phyloP scores from a whole-genome alignment of 1,284 basidiomycete species.

The Phlebopus sp. region DNA sequence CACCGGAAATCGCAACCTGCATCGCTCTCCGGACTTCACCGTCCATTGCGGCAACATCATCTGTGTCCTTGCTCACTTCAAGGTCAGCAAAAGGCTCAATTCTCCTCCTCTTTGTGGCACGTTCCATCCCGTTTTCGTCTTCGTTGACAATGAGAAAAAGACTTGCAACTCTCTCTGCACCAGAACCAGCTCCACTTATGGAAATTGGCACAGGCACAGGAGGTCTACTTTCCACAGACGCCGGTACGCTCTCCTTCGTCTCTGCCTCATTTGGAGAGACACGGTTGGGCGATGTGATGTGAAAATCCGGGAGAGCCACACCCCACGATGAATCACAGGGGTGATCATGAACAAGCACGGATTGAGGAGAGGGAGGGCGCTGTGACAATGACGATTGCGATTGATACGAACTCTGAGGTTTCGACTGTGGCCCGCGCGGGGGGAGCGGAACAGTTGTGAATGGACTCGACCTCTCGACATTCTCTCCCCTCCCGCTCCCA shows the following conservation, averaged over 20 bases:
- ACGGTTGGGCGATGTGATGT: constrained; percentile 3
- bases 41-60: neutral
- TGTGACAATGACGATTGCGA: constrained; percentile 1
- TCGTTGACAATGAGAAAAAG: constrained; percentile 56
- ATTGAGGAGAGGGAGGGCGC: neutral
- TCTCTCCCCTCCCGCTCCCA: neutral
- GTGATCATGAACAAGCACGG: neutral
- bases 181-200: constrained; percentile 3
- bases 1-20: constrained; percentile 6
- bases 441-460: constrained; percentile 42
- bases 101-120: constrained; percentile 51
- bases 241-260: constrained; percentile 19
- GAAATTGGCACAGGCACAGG: constrained; percentile 28
- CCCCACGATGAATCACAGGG: neutral
- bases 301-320: constrained; percentile 14
- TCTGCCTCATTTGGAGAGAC: constrained; percentile 3
- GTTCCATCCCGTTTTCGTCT: constrained; percentile 52
- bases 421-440: constrained; percentile 21
- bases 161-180: constrained; percentile 35
- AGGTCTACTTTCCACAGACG: constrained; percentile 14
- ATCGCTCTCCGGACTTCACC: neutral
- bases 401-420: constrained; percentile 2
- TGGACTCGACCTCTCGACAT: constrained; percentile 24
- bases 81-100: constrained; percentile 15
- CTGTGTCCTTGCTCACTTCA: neutral